Conservation (phyloP, 208 protist species). For the Crithidia mellificae region DNA sequence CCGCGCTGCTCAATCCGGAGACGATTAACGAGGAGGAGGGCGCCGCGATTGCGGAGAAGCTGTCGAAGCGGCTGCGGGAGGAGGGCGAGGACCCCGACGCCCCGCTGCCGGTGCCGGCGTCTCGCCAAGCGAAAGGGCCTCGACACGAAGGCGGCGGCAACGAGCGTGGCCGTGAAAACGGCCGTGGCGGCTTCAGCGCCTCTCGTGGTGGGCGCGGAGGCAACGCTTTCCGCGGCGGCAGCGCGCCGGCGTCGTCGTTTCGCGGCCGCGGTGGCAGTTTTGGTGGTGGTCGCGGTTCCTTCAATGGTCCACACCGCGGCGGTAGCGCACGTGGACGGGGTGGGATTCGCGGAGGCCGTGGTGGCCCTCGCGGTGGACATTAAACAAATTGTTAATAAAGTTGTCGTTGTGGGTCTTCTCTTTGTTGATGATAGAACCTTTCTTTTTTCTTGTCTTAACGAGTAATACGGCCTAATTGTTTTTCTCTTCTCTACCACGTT, state of each 20-base stretch:
- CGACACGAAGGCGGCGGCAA: slow-evolving; percentile 1
- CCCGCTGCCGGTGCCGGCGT: slow-evolving; percentile 10
- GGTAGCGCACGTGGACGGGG: slow-evolving; percentile 1
- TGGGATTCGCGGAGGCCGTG: slow-evolving; percentile 1
- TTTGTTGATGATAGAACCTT: not conserved
- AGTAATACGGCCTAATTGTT: slow-evolving; percentile 15
- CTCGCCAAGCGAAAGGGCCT: not conserved
- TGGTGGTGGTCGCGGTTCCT: not conserved
- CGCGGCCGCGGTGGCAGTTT: not conserved
- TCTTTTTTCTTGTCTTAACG: slow-evolving; percentile 18
- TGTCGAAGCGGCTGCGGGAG: slow-evolving; percentile 68
- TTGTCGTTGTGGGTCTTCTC: not conserved
- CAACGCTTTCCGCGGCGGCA: not conserved
- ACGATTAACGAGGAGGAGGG: slow-evolving; percentile 59
- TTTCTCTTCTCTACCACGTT: too few relatives aligned
- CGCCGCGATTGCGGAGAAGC: slow-evolving; percentile 42
- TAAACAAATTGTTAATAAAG: too few relatives aligned
- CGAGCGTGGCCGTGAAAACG: not conserved
- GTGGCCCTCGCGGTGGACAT: too few relatives aligned
- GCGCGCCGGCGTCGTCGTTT: not conserved
- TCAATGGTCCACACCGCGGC: not conserved
- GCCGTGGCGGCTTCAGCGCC: not conserved
- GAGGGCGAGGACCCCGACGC: slow-evolving; percentile 37
- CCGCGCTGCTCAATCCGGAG: slow-evolving; percentile 60
- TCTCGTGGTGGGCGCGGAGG: slow-evolving; percentile 2